Percentiles rank a stretch among this genome's conserved stretches.
Evolutionary conservation across 176 grass and related monocot genomes (phyloP).

Genomic region (Oryza coarctata): DNA sequence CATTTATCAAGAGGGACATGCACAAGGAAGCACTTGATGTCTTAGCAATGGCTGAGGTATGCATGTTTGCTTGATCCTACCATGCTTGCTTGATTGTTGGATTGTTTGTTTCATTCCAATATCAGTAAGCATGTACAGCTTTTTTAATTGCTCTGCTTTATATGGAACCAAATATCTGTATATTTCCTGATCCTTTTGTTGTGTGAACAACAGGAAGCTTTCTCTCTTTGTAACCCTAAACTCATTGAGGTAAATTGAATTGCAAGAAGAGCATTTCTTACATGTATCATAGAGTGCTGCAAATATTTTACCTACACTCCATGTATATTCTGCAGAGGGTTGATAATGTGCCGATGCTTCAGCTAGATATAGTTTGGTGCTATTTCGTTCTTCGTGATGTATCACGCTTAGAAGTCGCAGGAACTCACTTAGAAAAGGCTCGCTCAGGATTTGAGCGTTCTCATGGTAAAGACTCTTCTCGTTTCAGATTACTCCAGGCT

Average conservation of each 20-base stretch:
- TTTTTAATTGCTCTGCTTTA: neutral
- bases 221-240: slow-evolving; percentile 79
- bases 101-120: neutral
- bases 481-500: slow-evolving; percentile 75
- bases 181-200: slow-evolving; percentile 29
- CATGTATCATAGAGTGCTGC: slow-evolving; percentile 18
- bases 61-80: neutral
- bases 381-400: slow-evolving; percentile 90
- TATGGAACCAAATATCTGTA: slow-evolving; percentile 14
- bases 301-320: slow-evolving; percentile 32
- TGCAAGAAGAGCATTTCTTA: slow-evolving; percentile 14
- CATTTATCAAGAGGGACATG: slow-evolving; percentile 60
- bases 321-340: slow-evolving; percentile 59
- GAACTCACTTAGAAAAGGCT: slow-evolving; percentile 59
- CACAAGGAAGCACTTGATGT: slow-evolving; percentile 87
- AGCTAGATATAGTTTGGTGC: slow-evolving; percentile 97
- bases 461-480: slow-evolving; percentile 86
- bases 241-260: slow-evolving; percentile 75
- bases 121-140: slow-evolving; percentile 6
- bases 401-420: slow-evolving; percentile 68
- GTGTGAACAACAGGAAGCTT: slow-evolving; percentile 71
- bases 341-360: slow-evolving; percentile 95
- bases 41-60: slow-evolving; percentile 79
- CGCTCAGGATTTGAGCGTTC: slow-evolving; percentile 74
- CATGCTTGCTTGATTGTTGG: neutral